Evolutionary conservation across 495 filamentous ascomycete species (phyloP).

Genomic region (Aspergillus leporis): DNA sequence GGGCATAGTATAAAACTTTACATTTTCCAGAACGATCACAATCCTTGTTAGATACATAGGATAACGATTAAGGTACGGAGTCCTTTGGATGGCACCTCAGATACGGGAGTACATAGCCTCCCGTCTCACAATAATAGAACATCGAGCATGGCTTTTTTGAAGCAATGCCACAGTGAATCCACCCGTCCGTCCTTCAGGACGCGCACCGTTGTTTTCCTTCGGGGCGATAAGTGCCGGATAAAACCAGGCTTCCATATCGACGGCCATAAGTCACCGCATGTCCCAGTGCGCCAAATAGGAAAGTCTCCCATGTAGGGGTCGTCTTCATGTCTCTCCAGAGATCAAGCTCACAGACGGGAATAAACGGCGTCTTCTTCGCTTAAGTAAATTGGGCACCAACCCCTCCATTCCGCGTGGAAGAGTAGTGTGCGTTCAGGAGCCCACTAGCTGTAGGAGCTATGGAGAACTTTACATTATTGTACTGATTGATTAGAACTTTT

Average conservation of each 20-base stretch:
- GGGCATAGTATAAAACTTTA: conserved; percentile 4
- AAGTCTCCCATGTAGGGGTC: background rate
- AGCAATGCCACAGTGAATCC: no score
- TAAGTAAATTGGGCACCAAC: conserved; percentile 26
- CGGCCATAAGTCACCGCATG: background rate
- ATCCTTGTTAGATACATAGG: conserved; percentile 2
- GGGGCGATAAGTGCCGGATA: background rate
- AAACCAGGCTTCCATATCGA: background rate
- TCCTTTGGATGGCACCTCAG: background rate
- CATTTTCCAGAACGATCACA: conserved; percentile 5
- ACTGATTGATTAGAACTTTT: background rate
- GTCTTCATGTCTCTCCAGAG: background rate
- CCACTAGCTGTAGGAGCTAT: conserved; percentile 4
- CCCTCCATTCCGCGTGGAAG: conserved; percentile 18
- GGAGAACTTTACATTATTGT: background rate
- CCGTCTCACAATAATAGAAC: no score
- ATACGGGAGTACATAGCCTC: no score
- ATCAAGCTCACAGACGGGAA: conserved; percentile 15
- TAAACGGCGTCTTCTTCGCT: conserved; percentile 23
- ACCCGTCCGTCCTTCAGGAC: background rate
- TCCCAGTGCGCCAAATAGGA: background rate
- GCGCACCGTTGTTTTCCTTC: background rate
- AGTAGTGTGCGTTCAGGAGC: conserved; percentile 18
- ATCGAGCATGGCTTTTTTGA: no score
- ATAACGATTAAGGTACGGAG: background rate